Evolutionary conservation across 768 basidiomycete species (phyloP).

Genomic region (Mycena maculata): DNA sequence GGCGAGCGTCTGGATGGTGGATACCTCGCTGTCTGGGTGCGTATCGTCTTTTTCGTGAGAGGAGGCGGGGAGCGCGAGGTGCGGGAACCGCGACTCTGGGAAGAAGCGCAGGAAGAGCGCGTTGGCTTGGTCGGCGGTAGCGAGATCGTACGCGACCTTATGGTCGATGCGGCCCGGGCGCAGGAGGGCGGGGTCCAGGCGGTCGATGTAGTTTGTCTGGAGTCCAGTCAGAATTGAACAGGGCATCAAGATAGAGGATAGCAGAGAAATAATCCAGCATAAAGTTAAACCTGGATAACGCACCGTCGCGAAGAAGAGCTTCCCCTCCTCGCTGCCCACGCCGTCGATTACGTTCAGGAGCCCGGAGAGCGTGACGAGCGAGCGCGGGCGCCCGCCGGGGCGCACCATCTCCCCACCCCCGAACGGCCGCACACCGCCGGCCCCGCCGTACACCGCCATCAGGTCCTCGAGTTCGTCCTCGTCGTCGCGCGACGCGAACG

Average conservation of each 20-base stretch:
- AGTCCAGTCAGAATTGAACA: background rate
- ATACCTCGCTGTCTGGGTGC: background rate
- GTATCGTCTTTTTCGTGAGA: background rate
- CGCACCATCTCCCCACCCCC: background rate
- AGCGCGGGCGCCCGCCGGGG: background rate
- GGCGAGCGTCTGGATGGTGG: conserved; percentile 48
- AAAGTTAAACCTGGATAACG: background rate
- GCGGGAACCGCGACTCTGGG: conserved; percentile 34
- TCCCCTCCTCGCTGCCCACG: conserved; percentile 49
- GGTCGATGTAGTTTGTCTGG: conserved; percentile 48
- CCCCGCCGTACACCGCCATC: too few relatives aligned
- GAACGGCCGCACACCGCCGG: background rate
- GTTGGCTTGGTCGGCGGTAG: conserved; percentile 43
- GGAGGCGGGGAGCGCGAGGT: background rate
- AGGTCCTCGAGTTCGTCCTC: conserved; percentile 2
- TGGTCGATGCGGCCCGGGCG: conserved; percentile 51
- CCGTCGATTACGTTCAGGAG: conserved; percentile 53
- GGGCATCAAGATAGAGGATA: too few relatives aligned
- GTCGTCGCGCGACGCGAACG: conserved; percentile 40
- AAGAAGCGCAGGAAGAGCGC: conserved; percentile 48
- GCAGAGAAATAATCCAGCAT: too few relatives aligned
- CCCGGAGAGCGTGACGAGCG: conserved; percentile 46
- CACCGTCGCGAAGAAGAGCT: conserved; percentile 36
- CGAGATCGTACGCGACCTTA: conserved; percentile 45
- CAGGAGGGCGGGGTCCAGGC: conserved; percentile 50